phyloP scores from a whole-genome alignment of 2,329 filamentous ascomycete genomes.

The Pseudogymnoascus sp. region DNA sequence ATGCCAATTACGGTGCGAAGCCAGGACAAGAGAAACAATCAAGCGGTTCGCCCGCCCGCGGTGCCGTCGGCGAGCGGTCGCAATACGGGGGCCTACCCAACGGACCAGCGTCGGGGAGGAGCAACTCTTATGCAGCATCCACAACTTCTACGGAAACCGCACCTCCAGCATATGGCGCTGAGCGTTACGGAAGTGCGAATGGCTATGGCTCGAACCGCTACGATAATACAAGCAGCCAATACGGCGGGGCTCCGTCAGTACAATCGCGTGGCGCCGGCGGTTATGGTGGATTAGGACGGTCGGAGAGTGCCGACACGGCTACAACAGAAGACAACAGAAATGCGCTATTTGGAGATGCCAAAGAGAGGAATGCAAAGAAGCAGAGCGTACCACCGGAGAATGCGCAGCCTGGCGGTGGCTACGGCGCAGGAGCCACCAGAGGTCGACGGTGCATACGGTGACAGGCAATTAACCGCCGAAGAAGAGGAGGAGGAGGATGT shows the following conservation, averaged over 20 bases:
- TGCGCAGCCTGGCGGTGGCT: conserved; percentile 23
- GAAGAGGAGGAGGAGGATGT: conserved; percentile 67
- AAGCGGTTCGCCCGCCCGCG: not conserved
- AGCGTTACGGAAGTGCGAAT: conserved; percentile 45
- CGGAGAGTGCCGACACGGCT: conserved; percentile 35
- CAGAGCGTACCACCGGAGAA: conserved; percentile 19
- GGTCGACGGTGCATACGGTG: conserved; percentile 53
- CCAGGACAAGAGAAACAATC: conserved; percentile 33
- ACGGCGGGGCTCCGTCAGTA: conserved; percentile 26
- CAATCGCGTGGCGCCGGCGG: conserved; percentile 46
- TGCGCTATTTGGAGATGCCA: conserved; percentile 49
- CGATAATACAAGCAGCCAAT: conserved; percentile 33
- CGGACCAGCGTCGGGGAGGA: conserved; percentile 30
- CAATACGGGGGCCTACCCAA: conserved; percentile 31
- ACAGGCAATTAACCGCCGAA: conserved; percentile 74
- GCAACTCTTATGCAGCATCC: conserved; percentile 14
- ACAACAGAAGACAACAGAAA: conserved; percentile 50
- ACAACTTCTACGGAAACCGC: conserved; percentile 18
- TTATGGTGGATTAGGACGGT: conserved; percentile 53
- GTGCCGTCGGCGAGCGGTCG: not conserved
- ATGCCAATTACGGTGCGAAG: conserved; percentile 43
- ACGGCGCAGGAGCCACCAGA: conserved; percentile 17
- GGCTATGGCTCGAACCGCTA: conserved; percentile 51
- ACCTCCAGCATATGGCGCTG: conserved; percentile 43
- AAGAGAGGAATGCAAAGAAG: conserved; percentile 28